Base-by-base conservation (phyloP, 2,329 filamentous ascomycete species). In the Cercospora sojina region DNA sequence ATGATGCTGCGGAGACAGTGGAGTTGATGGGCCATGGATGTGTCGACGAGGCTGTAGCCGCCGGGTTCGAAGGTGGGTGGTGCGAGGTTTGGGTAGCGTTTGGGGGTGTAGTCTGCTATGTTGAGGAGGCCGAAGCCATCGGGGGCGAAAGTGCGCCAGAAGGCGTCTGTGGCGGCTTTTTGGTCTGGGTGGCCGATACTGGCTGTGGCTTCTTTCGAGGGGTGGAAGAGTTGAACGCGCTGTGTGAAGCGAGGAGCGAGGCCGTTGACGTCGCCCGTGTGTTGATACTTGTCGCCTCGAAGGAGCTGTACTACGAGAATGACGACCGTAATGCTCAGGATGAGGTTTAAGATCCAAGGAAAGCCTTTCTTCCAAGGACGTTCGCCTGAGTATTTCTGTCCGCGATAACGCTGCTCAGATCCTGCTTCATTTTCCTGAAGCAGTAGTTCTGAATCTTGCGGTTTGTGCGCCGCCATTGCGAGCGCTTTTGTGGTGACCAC, bases 211-310 rank as follows among this genome's bases (percentile, higher is more conserved):
- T 60, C 20, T 32, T 51, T 27, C 2, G 59, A 59, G 1, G 64
- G 64, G 32, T 61, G 59, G 32, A 65, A 65, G 47, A 61, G 49
- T 23, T 61, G 47, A 10, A 61, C 27, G 16, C 53, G 49, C 18
- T 65, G 64, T 1, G 47, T 47, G 49, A 65, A 65, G 32, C 64
- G 64, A 1, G 64, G 64, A 13, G 58, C 64, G 16, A 65, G 59
- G 18, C 64, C 64, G 31, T 65, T 65, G 8, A 65, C 57, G 58
- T 65, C 64, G 59, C 64, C 64, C 12, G 64, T 65, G 35, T 61
- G 64, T 32, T 65, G 64, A 16, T 43, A 65, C 6, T 16, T 31
- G 31, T 65, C 64, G 16, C 47, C 43, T 27, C 51, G 51, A 2
- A 29, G 41, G n/a, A 65, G 58, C 31, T 65, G 64, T 1, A 29